Evolutionary conservation across 257 asterid species (phyloP).

Genomic region (Fraxinus cuspidata): DNA sequence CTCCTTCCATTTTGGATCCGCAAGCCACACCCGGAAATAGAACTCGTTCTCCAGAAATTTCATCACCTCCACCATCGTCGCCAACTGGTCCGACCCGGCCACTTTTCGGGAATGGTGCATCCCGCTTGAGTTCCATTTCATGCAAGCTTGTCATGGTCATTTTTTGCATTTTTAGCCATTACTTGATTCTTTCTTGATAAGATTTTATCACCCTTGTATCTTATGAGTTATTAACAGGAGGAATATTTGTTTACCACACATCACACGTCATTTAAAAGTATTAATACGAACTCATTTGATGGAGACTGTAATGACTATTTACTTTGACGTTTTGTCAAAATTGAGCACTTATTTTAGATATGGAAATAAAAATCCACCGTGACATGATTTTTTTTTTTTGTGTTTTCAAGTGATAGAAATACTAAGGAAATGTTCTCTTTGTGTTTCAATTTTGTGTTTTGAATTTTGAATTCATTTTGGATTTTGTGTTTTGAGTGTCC

Average conservation of each 20-base stretch:
- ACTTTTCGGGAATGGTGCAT: conserved; percentile 39
- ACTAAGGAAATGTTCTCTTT: too few relatives aligned
- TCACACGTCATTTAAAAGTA: background rate
- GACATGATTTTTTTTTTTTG: too few relatives aligned
- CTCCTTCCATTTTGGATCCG: conserved; percentile 58
- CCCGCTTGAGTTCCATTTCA: conserved; percentile 34
- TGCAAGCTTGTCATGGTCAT: conserved; percentile 35
- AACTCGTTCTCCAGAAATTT: conserved; percentile 24
- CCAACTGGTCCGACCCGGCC: conserved; percentile 36
- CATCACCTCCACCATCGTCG: conserved; percentile 38
- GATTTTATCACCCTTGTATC: conserved; percentile 6
- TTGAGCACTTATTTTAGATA: background rate
- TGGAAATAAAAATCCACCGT: background rate
- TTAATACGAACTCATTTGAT: background rate
- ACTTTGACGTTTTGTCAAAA: background rate
- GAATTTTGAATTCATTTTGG: too few relatives aligned
- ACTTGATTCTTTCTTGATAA: conserved; percentile 54
- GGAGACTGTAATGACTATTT: background rate
- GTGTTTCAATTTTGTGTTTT: too few relatives aligned
- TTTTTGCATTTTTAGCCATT: conserved; percentile 38
- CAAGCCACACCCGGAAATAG: conserved; percentile 59
- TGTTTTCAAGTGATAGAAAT: too few relatives aligned
- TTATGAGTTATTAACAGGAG: background rate
- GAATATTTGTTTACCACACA: conserved; percentile 13
- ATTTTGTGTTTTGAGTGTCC: too few relatives aligned